Evolutionary conservation across 2,329 filamentous ascomycete species (phyloP), one percentile per base, ranked within the genome.

Genomic region (Neurospora sp.): DNA sequence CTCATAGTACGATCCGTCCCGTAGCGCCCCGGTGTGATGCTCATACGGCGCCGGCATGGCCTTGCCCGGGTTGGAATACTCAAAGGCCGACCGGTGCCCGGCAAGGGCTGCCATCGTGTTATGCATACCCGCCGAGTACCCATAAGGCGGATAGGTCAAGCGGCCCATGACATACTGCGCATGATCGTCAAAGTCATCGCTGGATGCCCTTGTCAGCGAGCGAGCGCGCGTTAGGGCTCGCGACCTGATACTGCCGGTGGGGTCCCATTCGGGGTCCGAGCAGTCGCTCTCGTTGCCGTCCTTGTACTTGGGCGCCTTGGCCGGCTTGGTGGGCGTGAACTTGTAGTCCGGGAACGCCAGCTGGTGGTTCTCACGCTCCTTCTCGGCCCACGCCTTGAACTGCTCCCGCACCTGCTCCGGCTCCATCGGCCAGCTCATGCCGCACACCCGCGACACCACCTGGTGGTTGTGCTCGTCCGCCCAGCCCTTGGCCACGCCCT

Each of bases 401-500:
- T 90, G 85, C 23, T 90, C 86, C 69, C 90, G 89, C 71, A 97
- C 80, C 62, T 87, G 84, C n/a, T 87, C 82, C 0, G 92, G 85
- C 79, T 98, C 96, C 75, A 93, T 81, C 5, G 89, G 87, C 96
- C 96, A 99, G 76, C 92, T 95, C 69, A 88, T 84, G 38, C 94
- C 96, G 70, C 93, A 93, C n/a, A 96, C 88, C 66, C 90, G 89
- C 1, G 95, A 98, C 36, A 98, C 91, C 42, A 96, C 84, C 79
- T 99, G 95, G 79, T 99, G 95, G 81, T 98, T 97, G 79, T 96
- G 95, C 76, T 96, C 89, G 15, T 88, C 83, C 75, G 91, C 92
- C 84, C 90, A 92, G 68, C 87, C 84, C 80, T 97, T 97, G 71
- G 92, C 93, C 39, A 93, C 86, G 72, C 96, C 92, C 71, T 96